Base-by-base conservation (phyloP, 441 rosid species). In the Erodium trifolium region DNA sequence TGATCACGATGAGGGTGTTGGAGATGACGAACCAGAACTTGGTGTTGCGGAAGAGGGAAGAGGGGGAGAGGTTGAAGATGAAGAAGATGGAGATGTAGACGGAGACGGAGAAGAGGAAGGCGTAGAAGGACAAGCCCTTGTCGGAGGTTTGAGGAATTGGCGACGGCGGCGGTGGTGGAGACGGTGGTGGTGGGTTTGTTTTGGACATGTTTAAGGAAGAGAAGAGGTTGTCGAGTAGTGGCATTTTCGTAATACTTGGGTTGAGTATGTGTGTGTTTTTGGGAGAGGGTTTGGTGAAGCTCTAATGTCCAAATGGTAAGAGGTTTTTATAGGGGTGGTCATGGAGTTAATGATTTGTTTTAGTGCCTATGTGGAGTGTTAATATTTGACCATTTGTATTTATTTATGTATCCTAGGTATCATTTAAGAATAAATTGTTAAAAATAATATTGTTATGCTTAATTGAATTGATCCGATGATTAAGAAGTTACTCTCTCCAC, bases 11-110 rank as follows among this genome's bases (percentile, higher is more conserved):
- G 47, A 90, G 75, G 68, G 83, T 84, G 82, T 83, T 90, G 74
- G 88, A 85, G 67, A 90, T 79, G 77, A 82, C 78, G 76, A 88
- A 85, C 87, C 84, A 82, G 70, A 88, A 80, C 39, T 80, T 86
- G 71, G 81, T 62, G 72, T 83, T 82, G 72, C 43, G 70, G 55
- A 88, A 60, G 53, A 83, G 78, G 2, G 82, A 67, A 1, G 83
- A 80, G 49, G 85, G 87, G 66, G 92, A 86, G 51, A 86, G 69
- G 73, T 76, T 71, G 74, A 83, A 80, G 65, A 78, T 45, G 66
- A 84, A 77, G 27, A 23, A 23, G 27, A 23, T 23, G 27, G 27
- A 23, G 27, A 23, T 2, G 27, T 23, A 23, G 27, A 76, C 84
- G 82, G 71, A 87, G 66, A 86, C 57, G 35, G 82, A 84, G 67